These are phyloP conservation scores for Ramaria sp. DNA, from an alignment of 768 basidiomycete species.

Conservation along the genomic window DNA sequence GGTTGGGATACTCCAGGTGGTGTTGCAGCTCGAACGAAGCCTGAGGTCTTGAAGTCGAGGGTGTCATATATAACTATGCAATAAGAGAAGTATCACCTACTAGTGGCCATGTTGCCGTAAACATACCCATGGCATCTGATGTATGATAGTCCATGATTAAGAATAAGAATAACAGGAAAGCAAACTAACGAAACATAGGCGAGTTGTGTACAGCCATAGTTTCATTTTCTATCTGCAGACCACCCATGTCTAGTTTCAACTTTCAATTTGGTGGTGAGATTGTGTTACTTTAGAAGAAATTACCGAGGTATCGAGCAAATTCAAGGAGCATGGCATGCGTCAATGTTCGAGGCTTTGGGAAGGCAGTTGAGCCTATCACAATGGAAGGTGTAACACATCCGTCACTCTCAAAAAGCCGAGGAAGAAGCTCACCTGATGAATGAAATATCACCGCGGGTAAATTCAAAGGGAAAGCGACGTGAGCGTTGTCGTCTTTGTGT, in stretches of 20 bases:
- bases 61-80: too few species aligned
- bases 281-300: not conserved
- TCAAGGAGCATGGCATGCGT: constrained; percentile 13
- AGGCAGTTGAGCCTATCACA: constrained; percentile 18
- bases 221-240: constrained; percentile 13
- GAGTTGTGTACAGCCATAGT: constrained; percentile 13
- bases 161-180: too few species aligned
- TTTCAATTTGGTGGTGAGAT: not conserved
- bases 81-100: too few species aligned
- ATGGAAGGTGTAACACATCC: not conserved
- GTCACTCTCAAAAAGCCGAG: not conserved
- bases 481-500: not conserved
- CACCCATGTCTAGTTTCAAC: constrained; percentile 7
- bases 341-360: constrained; percentile 19
- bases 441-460: constrained; percentile 9
- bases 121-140: too few species aligned
- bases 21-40: too few species aligned
- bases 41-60: too few species aligned
- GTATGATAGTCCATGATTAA: too few species aligned
- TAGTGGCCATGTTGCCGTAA: too few species aligned
- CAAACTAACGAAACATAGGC: constrained; percentile 18
- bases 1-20: too few species aligned
- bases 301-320: constrained; percentile 12
- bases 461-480: not conserved
- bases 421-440: constrained; percentile 12